A percentile compares a stretch with the other conserved stretches of the same genome.
phyloP scores from a whole-genome alignment of 2,329 filamentous ascomycete species.

The Zasmidium cellare region DNA sequence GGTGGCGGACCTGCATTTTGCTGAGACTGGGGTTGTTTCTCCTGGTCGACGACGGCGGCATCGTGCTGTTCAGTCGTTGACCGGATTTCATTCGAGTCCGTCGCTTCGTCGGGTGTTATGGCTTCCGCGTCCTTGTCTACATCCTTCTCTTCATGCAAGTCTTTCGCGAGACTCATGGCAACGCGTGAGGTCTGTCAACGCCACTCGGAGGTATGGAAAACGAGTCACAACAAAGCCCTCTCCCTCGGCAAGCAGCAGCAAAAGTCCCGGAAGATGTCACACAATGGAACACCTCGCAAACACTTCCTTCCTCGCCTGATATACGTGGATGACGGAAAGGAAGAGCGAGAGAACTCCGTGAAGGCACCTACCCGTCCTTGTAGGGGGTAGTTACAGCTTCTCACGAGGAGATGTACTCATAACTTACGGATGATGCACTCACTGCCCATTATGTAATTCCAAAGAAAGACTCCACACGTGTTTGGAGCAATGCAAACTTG shows the following conservation, averaged over 20 bases:
- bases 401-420: background rate
- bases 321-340: no score
- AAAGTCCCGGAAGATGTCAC: no score
- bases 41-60: background rate
- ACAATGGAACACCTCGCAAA: no score
- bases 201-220: no score
- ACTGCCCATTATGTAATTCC: background rate
- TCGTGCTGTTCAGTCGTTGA: background rate
- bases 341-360: no score
- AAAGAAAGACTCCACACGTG: background rate
- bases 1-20: conserved; percentile 2
- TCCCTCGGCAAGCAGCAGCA: background rate
- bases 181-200: background rate
- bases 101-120: background rate
- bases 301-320: no score
- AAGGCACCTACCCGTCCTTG: no score
- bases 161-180: background rate
- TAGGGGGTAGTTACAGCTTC: no score
- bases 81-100: background rate
- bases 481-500: background rate
- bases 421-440: background rate
- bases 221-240: background rate
- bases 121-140: background rate
- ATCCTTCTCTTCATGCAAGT: background rate
- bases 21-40: conserved; percentile 2